phyloP scores from a whole-genome alignment of 2,329 filamentous ascomycete species.

The Herpomyces periplanetae region DNA sequence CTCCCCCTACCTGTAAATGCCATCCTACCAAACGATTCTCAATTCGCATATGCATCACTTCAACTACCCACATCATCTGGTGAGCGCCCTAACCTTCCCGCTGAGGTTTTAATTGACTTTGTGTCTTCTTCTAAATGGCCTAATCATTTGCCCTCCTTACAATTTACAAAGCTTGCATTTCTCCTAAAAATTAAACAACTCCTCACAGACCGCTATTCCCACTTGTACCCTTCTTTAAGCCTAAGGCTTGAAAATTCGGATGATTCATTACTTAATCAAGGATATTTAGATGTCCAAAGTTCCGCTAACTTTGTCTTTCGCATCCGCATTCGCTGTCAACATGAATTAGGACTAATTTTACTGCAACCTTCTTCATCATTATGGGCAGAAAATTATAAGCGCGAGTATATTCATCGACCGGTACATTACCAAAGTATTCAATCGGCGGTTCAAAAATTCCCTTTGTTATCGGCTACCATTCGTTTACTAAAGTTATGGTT shows the following conservation, averaged over 20 bases:
- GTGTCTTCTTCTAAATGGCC: constrained; percentile 81
- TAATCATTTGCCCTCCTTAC: constrained; percentile 56
- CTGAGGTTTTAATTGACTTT: constrained; percentile 54
- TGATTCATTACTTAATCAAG: constrained; percentile 27
- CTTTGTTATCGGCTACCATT: constrained; percentile 39
- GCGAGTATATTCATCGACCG: constrained; percentile 27
- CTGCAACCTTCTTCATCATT: constrained; percentile 24
- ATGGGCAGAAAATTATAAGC: constrained; percentile 27
- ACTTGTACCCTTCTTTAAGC: too few relatives aligned
- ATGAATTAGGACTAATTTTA: constrained; percentile 46
- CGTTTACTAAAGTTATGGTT: constrained; percentile 72
- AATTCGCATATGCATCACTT: constrained; percentile 31
- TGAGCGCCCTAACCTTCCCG: constrained; percentile 13
- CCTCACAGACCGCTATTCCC: constrained; percentile 22
- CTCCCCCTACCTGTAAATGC: constrained; percentile 57
- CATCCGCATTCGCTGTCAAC: constrained; percentile 51
- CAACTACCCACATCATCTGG: constrained; percentile 12
- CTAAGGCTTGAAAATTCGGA: constrained; percentile 43
- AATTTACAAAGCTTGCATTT: constrained; percentile 73
- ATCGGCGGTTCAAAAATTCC: constrained; percentile 39
- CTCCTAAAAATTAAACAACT: constrained; percentile 29
- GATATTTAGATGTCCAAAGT: constrained; percentile 45
- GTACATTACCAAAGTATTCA: constrained; percentile 44
- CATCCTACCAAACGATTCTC: constrained; percentile 26
- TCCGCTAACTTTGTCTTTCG: constrained; percentile 33